Percentiles rank a stretch among this genome's conserved stretches.
Conservation (phyloP, 257 asterid genomes). For the Echium plantagineum region DNA sequence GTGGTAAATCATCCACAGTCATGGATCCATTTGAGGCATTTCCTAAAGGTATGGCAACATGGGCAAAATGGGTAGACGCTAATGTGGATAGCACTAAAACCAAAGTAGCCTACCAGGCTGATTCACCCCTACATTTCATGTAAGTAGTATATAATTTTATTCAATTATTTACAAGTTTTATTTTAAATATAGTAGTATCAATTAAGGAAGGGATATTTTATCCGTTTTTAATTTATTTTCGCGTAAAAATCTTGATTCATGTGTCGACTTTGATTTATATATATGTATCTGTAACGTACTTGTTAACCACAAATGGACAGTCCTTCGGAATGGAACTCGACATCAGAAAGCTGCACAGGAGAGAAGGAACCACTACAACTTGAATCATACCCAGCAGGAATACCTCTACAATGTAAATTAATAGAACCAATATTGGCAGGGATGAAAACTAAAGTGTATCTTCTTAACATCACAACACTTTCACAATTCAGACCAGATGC, state of each 20-base stretch:
- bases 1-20: slow-evolving; percentile 22
- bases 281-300: no score
- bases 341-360: slow-evolving; percentile 42
- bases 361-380: slow-evolving; percentile 46
- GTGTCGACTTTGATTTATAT: no score
- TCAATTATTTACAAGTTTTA: no score
- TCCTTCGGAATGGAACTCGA: slow-evolving; percentile 41
- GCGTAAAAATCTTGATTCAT: slow-evolving; percentile 51
- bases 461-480: slow-evolving; percentile 53
- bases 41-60: slow-evolving; percentile 36
- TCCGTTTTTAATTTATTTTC: no score
- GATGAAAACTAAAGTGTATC: slow-evolving; percentile 32
- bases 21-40: slow-evolving; percentile 43
- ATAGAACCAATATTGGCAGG: slow-evolving; percentile 38
- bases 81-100: slow-evolving; percentile 32
- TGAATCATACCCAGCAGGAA: slow-evolving; percentile 47
- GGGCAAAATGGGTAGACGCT: slow-evolving; percentile 47
- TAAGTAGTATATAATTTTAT: no score
- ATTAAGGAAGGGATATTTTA: no score
- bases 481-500: slow-evolving; percentile 74
- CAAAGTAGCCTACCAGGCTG: slow-evolving; percentile 44
- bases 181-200: no score
- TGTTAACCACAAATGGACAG: no score
- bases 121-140: slow-evolving; percentile 41
- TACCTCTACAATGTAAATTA: slow-evolving; percentile 36